Evolutionary conservation across 2,329 filamentous ascomycete genomes (phyloP), one percentile per base, ranked within the genome.

Genomic region (Apiospora rasikravindrae): DNA sequence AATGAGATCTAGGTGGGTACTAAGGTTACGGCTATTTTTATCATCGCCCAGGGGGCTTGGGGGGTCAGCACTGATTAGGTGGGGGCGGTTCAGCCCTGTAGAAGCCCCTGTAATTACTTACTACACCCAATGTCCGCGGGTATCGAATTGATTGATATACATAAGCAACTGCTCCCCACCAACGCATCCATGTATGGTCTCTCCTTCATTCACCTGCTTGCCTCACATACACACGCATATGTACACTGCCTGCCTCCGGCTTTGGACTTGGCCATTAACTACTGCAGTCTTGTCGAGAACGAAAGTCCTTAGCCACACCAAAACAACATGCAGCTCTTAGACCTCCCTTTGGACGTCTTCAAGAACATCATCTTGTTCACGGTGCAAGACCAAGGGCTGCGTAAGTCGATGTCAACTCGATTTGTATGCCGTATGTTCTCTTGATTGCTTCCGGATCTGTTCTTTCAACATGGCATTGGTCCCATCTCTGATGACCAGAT

Each of bases 241-340:
- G 10, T 14, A 53, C 49, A 16, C 49, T 7, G 24, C 4, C 49
- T 42, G 11, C 40, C 40, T 42, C 10, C 10, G 40, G 40, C 4
- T 29, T 16, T 53, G 4, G 49, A 26, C 24, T 16, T 16, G 24
- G 26, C 13, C 13, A 13, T 5, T 4, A 16, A 53, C 24, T 53
- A 4, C 24, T 53, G 14, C 24, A 53, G 11, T 10, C 2, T 26
- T 19, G 14, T 2, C 14, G 26, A 29, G 24, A 26, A 53, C 24
- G 51, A 26, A 29, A 1, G 11, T 4, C 11, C 33, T 3, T 22
- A 22, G 2, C 22, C 16, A 22, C 26, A 61, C 19, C 24, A 33
- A 7, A 57, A 57, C 53, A 61, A 37, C 19, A 64, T 64, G 57
- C 57, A 64, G 57, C 57, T 64, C 33, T 33, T 64, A 40, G 57